Percentiles rank a stretch among this genome's conserved stretches.
Conservation (phyloP, 2,329 filamentous ascomycete genomes). For the Lasiodiplodia sp. region DNA sequence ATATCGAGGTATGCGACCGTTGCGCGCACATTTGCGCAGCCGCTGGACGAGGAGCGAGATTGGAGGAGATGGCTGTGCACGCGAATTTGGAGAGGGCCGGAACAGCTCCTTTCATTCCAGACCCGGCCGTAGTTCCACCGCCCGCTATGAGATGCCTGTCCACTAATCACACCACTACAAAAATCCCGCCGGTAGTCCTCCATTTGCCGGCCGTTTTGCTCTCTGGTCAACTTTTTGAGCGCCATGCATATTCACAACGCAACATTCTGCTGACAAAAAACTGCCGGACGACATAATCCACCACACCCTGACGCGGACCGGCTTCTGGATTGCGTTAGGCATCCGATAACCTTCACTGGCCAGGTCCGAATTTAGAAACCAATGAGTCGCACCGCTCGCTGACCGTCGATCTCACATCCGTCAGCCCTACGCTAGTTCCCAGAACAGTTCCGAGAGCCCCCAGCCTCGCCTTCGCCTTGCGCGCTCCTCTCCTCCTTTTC, state of each 20-base stretch:
- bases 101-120: conserved; percentile 7
- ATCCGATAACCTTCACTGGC: not conserved
- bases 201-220: not conserved
- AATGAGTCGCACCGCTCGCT: conserved; percentile 1
- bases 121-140: conserved; percentile 1
- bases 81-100: conserved; percentile 2
- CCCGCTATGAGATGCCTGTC: not conserved
- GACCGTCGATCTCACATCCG: not conserved
- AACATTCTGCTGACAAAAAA: not conserved
- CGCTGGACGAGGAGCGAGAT: conserved; percentile 6
- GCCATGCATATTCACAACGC: not conserved
- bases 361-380: conserved; percentile 20
- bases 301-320: not conserved
- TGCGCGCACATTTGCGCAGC: not conserved
- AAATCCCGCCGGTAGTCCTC: not conserved
- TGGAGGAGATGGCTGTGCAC: conserved; percentile 24
- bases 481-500: conserved; percentile 20
- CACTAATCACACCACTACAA: conserved; percentile 13
- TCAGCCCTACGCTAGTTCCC: conserved; percentile 24
- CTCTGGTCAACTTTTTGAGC: not conserved
- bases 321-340: conserved; percentile 21
- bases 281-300: conserved; percentile 1
- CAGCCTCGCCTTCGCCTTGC: conserved; percentile 4
- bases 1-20: not conserved
- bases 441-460: conserved; percentile 1